A percentile compares a stretch with the other conserved stretches of the same genome.
phyloP scores from a whole-genome alignment of 331 rosid species.

The Saraca asoca region DNA sequence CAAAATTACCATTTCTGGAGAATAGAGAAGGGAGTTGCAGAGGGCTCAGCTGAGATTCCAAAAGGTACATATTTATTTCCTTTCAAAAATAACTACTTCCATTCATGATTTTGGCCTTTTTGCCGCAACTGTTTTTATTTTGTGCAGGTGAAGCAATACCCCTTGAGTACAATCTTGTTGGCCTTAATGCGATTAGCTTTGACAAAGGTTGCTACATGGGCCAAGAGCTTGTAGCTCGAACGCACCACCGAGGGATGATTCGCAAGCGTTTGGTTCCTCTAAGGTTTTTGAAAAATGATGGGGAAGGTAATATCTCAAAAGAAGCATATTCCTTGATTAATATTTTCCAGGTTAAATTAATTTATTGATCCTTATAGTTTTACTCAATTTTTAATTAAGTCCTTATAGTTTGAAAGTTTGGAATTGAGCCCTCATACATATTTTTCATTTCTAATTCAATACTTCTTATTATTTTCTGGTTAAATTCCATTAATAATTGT shows the following conservation, averaged over 20 bases:
- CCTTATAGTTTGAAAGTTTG: no score
- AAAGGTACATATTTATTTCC: conserved; percentile 57
- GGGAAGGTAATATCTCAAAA: conserved; percentile 56
- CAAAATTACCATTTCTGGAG: conserved; percentile 75
- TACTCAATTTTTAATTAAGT: no score
- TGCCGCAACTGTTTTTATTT: conserved; percentile 24
- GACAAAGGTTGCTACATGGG: conserved; percentile 96
- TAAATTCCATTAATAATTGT: no score
- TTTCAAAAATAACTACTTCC: not conserved
- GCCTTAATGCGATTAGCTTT: conserved; percentile 87
- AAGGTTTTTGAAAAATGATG: conserved; percentile 54
- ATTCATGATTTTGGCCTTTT: not conserved
- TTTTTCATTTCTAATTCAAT: no score
- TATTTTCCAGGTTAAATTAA: no score
- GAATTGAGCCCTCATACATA: no score
- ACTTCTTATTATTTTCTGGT: no score
- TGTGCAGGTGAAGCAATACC: conserved; percentile 82
- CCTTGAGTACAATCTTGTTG: conserved; percentile 87
- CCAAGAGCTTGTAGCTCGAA: conserved; percentile 87
- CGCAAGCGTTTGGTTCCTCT: conserved; percentile 77
- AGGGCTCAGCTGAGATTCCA: conserved; percentile 85
- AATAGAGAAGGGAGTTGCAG: conserved; percentile 78
- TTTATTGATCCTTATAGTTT: no score
- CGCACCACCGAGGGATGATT: conserved; percentile 87
- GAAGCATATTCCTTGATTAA: no score